phyloP scores from a whole-genome alignment of 2,329 filamentous ascomycete species.

The Ceratocystis eucalypticola region DNA sequence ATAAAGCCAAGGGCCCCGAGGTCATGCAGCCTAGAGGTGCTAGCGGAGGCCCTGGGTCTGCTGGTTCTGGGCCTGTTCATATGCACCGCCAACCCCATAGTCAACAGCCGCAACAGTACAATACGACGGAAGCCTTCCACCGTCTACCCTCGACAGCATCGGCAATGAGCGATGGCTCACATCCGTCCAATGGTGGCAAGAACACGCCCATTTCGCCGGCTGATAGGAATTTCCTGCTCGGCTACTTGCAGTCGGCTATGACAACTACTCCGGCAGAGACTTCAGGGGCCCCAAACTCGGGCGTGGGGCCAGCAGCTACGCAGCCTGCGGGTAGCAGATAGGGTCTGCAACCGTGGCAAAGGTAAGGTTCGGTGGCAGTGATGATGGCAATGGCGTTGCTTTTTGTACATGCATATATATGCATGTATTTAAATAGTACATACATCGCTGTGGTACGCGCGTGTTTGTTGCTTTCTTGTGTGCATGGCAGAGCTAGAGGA shows the following conservation, averaged over 20 bases:
- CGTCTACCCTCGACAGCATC: constrained; percentile 35
- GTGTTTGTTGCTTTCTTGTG: background rate
- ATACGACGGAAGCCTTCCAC: constrained; percentile 22
- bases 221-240: constrained; percentile 63
- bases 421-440: background rate
- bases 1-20: background rate
- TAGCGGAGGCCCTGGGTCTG: background rate
- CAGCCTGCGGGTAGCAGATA: constrained; percentile 9
- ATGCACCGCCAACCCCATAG: background rate
- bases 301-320: background rate
- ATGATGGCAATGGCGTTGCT: background rate
- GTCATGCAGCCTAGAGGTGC: background rate
- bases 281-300: constrained; percentile 20
- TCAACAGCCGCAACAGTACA: constrained; percentile 7
- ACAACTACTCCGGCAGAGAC: constrained; percentile 20
- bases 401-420: background rate
- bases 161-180: constrained; percentile 26
- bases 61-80: too few species aligned
- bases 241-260: constrained; percentile 51
- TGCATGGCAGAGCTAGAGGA: too few species aligned
- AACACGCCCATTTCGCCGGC: constrained; percentile 47
- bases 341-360: background rate
- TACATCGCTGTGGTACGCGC: background rate
- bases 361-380: background rate
- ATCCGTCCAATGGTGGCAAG: constrained; percentile 33